Evolutionary conservation across 371 early-diverging fungal species (phyloP).

Genomic region (Mycotypha africana): DNA sequence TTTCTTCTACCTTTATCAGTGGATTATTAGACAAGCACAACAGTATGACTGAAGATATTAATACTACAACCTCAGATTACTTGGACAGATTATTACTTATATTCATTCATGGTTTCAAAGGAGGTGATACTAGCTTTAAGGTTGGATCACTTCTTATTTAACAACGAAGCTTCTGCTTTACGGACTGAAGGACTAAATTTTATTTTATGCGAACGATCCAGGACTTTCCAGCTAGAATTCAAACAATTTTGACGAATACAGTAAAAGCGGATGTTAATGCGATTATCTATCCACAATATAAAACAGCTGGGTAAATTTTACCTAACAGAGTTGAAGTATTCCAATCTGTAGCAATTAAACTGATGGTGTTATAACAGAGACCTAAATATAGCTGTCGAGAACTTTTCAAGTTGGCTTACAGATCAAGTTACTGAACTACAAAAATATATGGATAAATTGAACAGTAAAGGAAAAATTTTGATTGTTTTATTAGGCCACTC

Average conservation of each 20-base stretch:
- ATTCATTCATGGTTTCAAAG: conserved; percentile 58
- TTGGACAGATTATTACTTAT: conserved; percentile 39
- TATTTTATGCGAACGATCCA: conserved; percentile 8
- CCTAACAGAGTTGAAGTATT: no score
- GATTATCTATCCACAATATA: conserved; percentile 53
- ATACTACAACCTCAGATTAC: no score
- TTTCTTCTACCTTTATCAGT: no score
- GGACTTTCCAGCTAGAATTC: conserved; percentile 56
- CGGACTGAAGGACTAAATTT: neutral
- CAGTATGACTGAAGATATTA: no score
- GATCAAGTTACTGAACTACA: conserved; percentile 32
- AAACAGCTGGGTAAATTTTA: conserved; percentile 47
- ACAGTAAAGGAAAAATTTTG: conserved; percentile 28
- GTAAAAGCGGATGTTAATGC: conserved; percentile 41
- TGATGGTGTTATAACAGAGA: no score
- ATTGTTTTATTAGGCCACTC: conserved; percentile 49
- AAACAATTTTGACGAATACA: conserved; percentile 44
- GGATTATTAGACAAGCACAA: no score
- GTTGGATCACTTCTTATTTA: no score
- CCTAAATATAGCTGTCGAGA: conserved; percentile 36
- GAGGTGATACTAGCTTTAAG: conserved; percentile 41
- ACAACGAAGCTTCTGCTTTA: neutral
- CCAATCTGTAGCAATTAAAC: no score
- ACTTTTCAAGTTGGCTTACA: conserved; percentile 44
- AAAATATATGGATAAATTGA: conserved; percentile 10